These are phyloP conservation scores for Diaporthe destruens DNA, from an alignment of 2,329 filamentous ascomycete genomes.

Conservation along the genomic window DNA sequence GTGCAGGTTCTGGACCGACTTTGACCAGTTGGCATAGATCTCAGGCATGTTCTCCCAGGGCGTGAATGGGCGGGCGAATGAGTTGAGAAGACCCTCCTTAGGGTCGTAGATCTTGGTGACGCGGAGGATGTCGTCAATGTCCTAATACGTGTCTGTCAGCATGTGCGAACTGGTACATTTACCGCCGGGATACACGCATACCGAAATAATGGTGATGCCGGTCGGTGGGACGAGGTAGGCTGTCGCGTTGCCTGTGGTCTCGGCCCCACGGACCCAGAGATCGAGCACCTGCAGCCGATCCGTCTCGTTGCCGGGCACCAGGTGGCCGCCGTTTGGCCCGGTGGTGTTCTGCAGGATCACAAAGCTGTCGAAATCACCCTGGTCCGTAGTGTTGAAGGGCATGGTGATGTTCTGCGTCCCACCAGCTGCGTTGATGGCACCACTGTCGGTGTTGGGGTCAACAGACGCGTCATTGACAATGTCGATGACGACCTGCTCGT, in stretches of 20 bases:
- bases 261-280: constrained; percentile 72
- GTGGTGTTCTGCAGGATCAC: constrained; percentile 71
- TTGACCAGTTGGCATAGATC: constrained; percentile 81
- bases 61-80: constrained; percentile 77
- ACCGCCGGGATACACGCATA: constrained; percentile 77
- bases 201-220: constrained; percentile 79
- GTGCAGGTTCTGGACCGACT: constrained; percentile 74
- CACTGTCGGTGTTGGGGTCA: constrained; percentile 68
- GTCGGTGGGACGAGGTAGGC: constrained; percentile 79
- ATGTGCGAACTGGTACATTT: neutral
- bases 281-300: constrained; percentile 75
- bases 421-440: constrained; percentile 64
- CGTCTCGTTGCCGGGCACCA: constrained; percentile 75
- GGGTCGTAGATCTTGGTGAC: constrained; percentile 85
- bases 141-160: constrained; percentile 1
- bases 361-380: constrained; percentile 82
- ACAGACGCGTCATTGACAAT: constrained; percentile 61
- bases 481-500: constrained; percentile 73
- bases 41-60: constrained; percentile 85
- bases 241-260: constrained; percentile 77
- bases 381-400: constrained; percentile 73
- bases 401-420: constrained; percentile 73
- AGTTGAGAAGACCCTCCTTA: constrained; percentile 80
- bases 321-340: constrained; percentile 59
- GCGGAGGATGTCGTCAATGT: constrained; percentile 21